phyloP scores from a whole-genome alignment of 2,329 filamentous ascomycete species.

The Pyricularia pennisetigena region DNA sequence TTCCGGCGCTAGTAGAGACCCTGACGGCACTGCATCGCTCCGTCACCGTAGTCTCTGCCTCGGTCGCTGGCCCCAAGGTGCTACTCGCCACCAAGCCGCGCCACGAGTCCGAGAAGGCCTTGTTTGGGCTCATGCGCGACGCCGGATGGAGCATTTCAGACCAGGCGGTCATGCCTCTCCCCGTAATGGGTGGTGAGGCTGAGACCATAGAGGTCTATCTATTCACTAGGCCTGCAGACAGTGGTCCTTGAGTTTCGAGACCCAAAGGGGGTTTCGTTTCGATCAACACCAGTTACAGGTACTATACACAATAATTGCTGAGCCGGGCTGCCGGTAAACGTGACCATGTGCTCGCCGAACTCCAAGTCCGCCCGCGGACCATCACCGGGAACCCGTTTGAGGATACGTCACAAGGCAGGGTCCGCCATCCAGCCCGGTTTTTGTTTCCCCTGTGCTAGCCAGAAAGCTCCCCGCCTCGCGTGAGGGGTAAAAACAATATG shows the following conservation, averaged over 20 bases:
- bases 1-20: conserved; percentile 43
- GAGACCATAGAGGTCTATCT: conserved; percentile 43
- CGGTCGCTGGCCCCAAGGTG: conserved; percentile 19
- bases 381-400: not conserved
- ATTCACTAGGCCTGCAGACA: conserved; percentile 25
- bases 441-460: not conserved
- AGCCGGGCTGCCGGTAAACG: not conserved
- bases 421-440: not conserved
- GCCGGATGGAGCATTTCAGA: conserved; percentile 34
- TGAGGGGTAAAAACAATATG: not conserved
- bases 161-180: conserved; percentile 31
- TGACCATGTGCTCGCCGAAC: not conserved
- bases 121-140: conserved; percentile 36
- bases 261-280: not conserved
- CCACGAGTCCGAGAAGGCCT: conserved; percentile 38
- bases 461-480: not conserved
- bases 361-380: not conserved
- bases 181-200: conserved; percentile 31
- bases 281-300: not conserved
- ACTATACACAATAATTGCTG: not conserved
- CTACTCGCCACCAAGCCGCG: conserved; percentile 46
- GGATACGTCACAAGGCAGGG: not conserved
- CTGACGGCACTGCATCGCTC: conserved; percentile 35
- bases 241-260: not conserved
- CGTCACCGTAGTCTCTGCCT: conserved; percentile 6